Base-by-base conservation (phyloP, 495 filamentous ascomycete species). In the Penicillium ochrochloron region DNA sequence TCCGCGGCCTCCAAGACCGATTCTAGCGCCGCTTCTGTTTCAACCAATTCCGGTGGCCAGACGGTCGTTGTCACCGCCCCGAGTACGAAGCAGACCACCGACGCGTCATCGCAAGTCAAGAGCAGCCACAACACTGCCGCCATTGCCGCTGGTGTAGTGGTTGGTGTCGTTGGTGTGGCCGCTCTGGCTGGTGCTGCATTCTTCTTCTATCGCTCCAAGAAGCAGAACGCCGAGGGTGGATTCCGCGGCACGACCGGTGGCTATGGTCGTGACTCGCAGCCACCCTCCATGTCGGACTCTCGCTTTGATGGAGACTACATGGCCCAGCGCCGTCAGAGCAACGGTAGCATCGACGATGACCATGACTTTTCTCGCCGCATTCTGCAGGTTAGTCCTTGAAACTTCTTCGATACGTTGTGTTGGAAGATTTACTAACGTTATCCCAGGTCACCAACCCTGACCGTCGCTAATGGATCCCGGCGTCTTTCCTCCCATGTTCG, bases 271-370 rank as follows among this genome's bases (percentile, higher is more conserved):
- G 60, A 68, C 17, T 68, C 66, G 3, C 50, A 52, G 39, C 58
- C 63, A 5, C 64, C 67, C 5, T 89, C 90, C 31, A 87, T 90
- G 81, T 83, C 84, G 11, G 94, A 98, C 75, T 89, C 90, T 50
- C 86, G 96, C 25, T 89, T 97, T 63, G 95, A 99, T 66, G 92
- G 94, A 25, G 87, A 90, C 55, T 85, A 83, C 60, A 91, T 97
- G 89, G 87, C 88, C 61, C 88, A 95, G 67, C 84, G 93, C 71
- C 87, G 95, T 75, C 88, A 94, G 80, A 98, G 95, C 77, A 92
- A 94, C 76, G 95, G 94, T 68, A 97, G 94, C 79, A 98, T 99
- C 73, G 94, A 94, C 68, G 96, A 99, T 74, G 95, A 97, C 78
- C 88, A 96, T 75, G 95, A 98, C 77, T 99, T 97, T 79, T 97